Evolutionary conservation across 164 flowering plant genomes (phyloP).

Genomic region (Magnolia kwangsiensis): DNA sequence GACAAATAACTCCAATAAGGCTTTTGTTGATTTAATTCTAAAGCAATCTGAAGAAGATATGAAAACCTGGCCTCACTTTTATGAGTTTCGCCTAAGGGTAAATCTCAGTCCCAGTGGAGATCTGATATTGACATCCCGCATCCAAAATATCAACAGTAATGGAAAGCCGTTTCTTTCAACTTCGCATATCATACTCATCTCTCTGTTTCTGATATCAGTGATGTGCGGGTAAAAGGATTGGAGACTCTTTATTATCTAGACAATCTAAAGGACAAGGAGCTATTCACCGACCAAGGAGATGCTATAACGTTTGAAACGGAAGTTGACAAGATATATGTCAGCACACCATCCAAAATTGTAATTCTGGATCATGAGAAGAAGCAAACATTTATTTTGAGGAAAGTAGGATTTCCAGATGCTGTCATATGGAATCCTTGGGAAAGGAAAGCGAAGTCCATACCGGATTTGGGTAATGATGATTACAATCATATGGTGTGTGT

Average conservation of each 20-base stretch:
- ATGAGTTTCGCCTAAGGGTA: slow-evolving; percentile 77
- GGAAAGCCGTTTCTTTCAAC: slow-evolving; percentile 53
- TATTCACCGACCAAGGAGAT: slow-evolving; percentile 92
- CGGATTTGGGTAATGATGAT: slow-evolving; percentile 76
- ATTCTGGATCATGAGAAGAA: slow-evolving; percentile 88
- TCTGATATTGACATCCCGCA: slow-evolving; percentile 77
- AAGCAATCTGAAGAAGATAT: slow-evolving; percentile 71
- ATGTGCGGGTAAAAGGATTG: slow-evolving; percentile 90
- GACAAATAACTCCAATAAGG: slow-evolving; percentile 41
- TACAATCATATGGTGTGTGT: slow-evolving; percentile 80
- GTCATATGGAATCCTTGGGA: slow-evolving; percentile 90
- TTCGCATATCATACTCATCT: slow-evolving; percentile 83
- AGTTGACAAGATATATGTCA: slow-evolving; percentile 41
- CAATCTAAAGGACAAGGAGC: slow-evolving; percentile 61
- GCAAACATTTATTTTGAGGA: slow-evolving; percentile 68
- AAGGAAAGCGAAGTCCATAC: slow-evolving; percentile 66
- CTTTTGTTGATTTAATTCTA: slow-evolving; percentile 75
- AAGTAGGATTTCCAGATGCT: slow-evolving; percentile 40
- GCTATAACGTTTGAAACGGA: slow-evolving; percentile 38
- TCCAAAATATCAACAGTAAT: slow-evolving; percentile 79
- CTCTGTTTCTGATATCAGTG: slow-evolving; percentile 49
- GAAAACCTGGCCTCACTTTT: slow-evolving; percentile 88
- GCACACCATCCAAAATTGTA: slow-evolving; percentile 88
- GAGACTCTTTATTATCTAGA: slow-evolving; percentile 91
- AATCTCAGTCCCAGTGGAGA: slow-evolving; percentile 77